Evolutionary conservation across 148 eudicot genomes (phyloP).

Genomic region (Talinum fruticosum): DNA sequence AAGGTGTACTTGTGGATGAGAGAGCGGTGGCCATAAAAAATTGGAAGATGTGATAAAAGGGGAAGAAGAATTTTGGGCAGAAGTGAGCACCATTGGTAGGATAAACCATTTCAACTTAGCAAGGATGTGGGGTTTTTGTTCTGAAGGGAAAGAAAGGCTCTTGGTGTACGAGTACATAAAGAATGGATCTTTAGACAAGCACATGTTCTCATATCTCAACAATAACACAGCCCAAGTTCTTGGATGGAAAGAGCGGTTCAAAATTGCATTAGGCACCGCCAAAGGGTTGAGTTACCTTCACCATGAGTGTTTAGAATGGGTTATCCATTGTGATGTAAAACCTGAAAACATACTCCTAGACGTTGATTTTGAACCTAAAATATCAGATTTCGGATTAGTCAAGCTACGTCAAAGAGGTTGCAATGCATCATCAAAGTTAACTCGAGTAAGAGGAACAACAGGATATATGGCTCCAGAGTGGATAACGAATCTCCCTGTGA

Average conservation of each 20-base stretch:
- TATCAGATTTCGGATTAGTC: background rate
- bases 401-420: background rate
- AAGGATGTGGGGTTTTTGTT: slow-evolving; percentile 3
- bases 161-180: background rate
- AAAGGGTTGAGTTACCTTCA: background rate
- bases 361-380: background rate
- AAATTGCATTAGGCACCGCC: slow-evolving; percentile 3
- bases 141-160: background rate
- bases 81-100: background rate
- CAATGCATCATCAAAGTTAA: background rate
- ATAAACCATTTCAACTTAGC: background rate
- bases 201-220: background rate
- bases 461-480: background rate
- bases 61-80: background rate
- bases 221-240: background rate
- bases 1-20: background rate
- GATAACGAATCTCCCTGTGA: background rate
- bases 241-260: slow-evolving; percentile 1
- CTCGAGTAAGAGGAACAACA: background rate
- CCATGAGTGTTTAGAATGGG: slow-evolving; percentile 1
- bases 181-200: background rate
- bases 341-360: background rate
- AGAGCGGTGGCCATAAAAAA: background rate
- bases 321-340: background rate
- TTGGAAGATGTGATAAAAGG: background rate